phyloP scores from a whole-genome alignment of 2,329 filamentous ascomycete species.

The Aureobasidium uvarum region DNA sequence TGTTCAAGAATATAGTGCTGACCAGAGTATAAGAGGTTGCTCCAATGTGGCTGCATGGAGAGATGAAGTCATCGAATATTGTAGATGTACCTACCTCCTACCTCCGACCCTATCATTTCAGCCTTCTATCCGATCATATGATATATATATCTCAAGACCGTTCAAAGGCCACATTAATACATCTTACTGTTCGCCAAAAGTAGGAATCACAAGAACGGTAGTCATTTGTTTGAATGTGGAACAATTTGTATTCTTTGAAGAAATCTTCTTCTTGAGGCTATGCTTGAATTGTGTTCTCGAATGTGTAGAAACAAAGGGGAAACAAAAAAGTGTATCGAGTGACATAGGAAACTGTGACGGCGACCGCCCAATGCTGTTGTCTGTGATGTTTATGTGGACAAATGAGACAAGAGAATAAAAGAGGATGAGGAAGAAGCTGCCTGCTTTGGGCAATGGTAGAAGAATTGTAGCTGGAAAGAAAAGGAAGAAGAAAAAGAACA shows the following conservation, averaged over 20 bases:
- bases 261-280: background rate
- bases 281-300: conserved; percentile 6
- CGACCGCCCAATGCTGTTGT: conserved; percentile 12
- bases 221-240: background rate
- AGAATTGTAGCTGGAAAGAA: background rate
- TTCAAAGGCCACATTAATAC: no score
- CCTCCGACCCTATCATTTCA: background rate
- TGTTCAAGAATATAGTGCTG: no score
- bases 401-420: conserved; percentile 5
- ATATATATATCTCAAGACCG: background rate
- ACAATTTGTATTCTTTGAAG: background rate
- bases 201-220: background rate
- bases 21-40: no score
- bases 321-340: background rate
- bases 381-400: background rate
- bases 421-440: conserved; percentile 8
- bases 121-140: background rate
- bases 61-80: background rate
- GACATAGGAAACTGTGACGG: conserved; percentile 7
- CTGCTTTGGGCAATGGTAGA: conserved; percentile 19
- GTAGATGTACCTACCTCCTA: background rate
- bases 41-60: no score
- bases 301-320: conserved; percentile 6
- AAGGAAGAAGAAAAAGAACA: conserved; percentile 13
- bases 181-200: no score